A percentile compares a stretch with the other conserved stretches of the same genome.
Evolutionary conservation across 352 stramenopile species (phyloP).

Genomic region (Phytophthora syringae): DNA sequence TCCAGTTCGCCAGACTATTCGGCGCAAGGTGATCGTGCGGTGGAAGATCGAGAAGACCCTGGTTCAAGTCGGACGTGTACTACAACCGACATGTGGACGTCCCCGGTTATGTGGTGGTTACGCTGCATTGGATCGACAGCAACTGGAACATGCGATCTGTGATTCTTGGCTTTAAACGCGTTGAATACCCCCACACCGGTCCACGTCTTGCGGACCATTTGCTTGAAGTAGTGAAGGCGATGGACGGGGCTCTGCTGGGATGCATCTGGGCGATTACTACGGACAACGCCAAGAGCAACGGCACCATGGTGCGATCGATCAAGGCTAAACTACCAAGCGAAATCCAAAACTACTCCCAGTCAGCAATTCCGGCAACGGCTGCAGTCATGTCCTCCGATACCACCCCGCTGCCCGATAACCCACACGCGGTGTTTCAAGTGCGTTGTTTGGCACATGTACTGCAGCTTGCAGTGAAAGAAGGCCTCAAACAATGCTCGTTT

Average conservation of each 20-base stretch:
- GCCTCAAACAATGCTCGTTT: constrained; percentile 1
- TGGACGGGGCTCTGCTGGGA: neutral
- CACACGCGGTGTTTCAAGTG: constrained; percentile 4
- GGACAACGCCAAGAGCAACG: constrained; percentile 17
- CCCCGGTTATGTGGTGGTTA: constrained; percentile 29
- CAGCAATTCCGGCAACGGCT: neutral
- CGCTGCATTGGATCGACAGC: constrained; percentile 26
- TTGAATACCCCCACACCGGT: constrained; percentile 13
- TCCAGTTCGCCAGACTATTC: constrained; percentile 6
- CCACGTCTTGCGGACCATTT: constrained; percentile 3
- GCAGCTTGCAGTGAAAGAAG: constrained; percentile 16
- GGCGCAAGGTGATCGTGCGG: neutral
- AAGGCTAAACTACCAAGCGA: neutral
- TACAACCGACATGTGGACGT: constrained; percentile 32
- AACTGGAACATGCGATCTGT: constrained; percentile 11
- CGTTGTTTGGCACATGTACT: constrained; percentile 18
- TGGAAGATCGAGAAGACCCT: constrained; percentile 16
- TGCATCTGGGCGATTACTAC: constrained; percentile 10
- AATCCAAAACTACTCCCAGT: neutral
- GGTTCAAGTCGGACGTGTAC: constrained; percentile 4
- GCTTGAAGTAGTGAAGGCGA: constrained; percentile 11
- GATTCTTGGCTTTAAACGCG: constrained; percentile 24
- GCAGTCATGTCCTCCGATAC: neutral
- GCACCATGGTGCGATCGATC: neutral
- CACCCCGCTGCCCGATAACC: neutral